phyloP scores from a whole-genome alignment of 2,329 filamentous ascomycete species.

The Aspergillus brunneoviolaceus region DNA sequence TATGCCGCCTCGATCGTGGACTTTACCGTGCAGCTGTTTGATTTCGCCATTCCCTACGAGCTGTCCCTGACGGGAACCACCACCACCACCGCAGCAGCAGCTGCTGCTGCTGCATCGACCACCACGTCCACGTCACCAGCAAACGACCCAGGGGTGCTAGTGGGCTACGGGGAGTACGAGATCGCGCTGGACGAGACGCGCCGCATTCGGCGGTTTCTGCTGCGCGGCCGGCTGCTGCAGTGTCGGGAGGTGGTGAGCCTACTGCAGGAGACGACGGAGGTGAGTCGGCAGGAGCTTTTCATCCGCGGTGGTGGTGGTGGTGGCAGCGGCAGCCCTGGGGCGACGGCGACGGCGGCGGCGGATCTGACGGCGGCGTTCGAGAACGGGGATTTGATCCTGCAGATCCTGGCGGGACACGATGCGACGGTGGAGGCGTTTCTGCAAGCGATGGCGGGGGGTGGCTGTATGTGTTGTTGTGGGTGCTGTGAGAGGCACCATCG shows the following conservation, averaged over 20 bases:
- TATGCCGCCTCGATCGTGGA: slow-evolving; percentile 34
- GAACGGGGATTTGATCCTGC: slow-evolving; percentile 25
- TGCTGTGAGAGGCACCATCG: background rate
- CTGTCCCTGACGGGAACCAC: background rate
- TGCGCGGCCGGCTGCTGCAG: slow-evolving; percentile 29
- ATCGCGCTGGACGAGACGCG: slow-evolving; percentile 28
- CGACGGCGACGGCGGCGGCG: slow-evolving; percentile 18
- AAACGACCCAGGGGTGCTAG: slow-evolving; percentile 16
- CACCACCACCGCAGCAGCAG: background rate
- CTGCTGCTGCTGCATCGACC: too few relatives aligned
- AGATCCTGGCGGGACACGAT: slow-evolving; percentile 31
- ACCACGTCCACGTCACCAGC: slow-evolving; percentile 8
- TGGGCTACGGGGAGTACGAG: slow-evolving; percentile 35
- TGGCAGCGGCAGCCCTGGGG: background rate
- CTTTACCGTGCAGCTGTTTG: slow-evolving; percentile 30
- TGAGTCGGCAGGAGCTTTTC: slow-evolving; percentile 7
- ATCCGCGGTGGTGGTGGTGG: background rate
- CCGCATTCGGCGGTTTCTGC: slow-evolving; percentile 29
- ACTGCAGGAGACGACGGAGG: slow-evolving; percentile 22
- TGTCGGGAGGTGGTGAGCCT: slow-evolving; percentile 27
- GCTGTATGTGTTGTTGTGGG: slow-evolving; percentile 29
- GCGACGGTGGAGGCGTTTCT: slow-evolving; percentile 30
- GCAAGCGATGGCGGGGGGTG: slow-evolving; percentile 25
- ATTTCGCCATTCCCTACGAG: slow-evolving; percentile 32
- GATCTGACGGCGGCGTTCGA: slow-evolving; percentile 1